Evolutionary conservation across 805 yeast genomes (phyloP).

Genomic region (Metschnikowia hibisci): DNA sequence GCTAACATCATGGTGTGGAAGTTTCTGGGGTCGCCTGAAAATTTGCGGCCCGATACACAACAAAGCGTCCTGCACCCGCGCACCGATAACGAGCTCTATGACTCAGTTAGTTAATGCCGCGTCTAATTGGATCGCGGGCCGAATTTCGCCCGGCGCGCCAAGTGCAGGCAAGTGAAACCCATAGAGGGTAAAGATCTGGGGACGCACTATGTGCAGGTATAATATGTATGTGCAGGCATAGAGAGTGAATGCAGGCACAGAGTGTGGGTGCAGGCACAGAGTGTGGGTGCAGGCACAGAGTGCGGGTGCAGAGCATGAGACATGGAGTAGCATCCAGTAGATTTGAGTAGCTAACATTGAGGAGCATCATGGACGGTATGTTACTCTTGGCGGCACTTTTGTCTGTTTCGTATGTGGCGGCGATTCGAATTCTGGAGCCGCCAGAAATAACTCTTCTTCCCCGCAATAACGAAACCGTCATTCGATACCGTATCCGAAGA

Average conservation of each 20-base stretch:
- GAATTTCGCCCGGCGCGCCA: neutral
- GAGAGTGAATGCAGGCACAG: too few relatives aligned
- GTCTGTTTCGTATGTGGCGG: constrained; percentile 46
- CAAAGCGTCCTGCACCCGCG: constrained; percentile 7
- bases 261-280: too few relatives aligned
- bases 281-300: too few relatives aligned
- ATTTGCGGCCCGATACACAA: constrained; percentile 3
- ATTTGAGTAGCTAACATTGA: too few relatives aligned
- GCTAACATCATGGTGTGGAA: constrained; percentile 6
- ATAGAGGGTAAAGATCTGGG: too few relatives aligned
- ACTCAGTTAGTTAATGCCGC: constrained; percentile 19
- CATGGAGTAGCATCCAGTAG: too few relatives aligned
- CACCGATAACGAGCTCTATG: constrained; percentile 18
- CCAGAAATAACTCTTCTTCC: constrained; percentile 17
- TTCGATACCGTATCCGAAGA: constrained; percentile 38
- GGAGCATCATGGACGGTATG: too few relatives aligned
- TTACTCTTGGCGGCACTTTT: constrained; percentile 25
- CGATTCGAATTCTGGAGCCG: constrained; percentile 33
- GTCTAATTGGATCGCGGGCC: constrained; percentile 15
- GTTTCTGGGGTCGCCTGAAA: constrained; percentile 2
- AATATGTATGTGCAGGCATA: too few relatives aligned
- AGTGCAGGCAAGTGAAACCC: too few relatives aligned
- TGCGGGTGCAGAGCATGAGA: too few relatives aligned
- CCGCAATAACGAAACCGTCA: constrained; percentile 44
- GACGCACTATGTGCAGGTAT: too few relatives aligned